Evolutionary conservation across 2,329 filamentous ascomycete genomes (phyloP).

Genomic region (Ceratocystis harringtonii): DNA sequence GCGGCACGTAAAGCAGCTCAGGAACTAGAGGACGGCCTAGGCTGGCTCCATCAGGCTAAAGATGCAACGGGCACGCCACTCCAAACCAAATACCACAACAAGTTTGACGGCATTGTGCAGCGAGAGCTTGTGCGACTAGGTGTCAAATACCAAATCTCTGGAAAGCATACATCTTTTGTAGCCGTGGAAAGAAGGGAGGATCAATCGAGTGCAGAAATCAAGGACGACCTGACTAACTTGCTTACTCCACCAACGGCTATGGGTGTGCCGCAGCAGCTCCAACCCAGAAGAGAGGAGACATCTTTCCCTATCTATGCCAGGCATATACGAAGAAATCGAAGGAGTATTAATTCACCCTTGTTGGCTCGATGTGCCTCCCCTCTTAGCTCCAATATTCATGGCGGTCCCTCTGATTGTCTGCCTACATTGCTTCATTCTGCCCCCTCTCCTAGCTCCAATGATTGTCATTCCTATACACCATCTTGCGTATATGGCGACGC

Average conservation of each 20-base stretch:
- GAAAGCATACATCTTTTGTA: slow-evolving; percentile 60
- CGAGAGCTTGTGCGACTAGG: slow-evolving; percentile 52
- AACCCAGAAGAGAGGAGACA: background rate
- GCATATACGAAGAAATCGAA: background rate
- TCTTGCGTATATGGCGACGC: too few relatives aligned
- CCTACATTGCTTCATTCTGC: too few relatives aligned
- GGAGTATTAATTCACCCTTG: too few relatives aligned
- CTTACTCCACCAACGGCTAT: background rate
- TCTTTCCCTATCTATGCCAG: background rate
- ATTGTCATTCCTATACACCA: too few relatives aligned
- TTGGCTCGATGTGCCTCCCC: too few relatives aligned
- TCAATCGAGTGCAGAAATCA: background rate
- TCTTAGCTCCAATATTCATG: too few relatives aligned
- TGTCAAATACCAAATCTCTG: slow-evolving; percentile 48
- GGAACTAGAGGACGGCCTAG: slow-evolving; percentile 55
- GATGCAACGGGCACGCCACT: slow-evolving; percentile 30
- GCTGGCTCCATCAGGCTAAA: slow-evolving; percentile 45
- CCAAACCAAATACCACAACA: slow-evolving; percentile 32
- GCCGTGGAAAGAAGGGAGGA: slow-evolving; percentile 38
- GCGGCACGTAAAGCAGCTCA: slow-evolving; percentile 51
- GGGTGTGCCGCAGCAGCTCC: background rate
- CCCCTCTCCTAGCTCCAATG: too few relatives aligned
- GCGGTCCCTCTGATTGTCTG: too few relatives aligned
- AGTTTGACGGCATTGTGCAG: slow-evolving; percentile 45
- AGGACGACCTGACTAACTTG: background rate